Percentiles rank a stretch among this genome's conserved stretches.
phyloP scores from a whole-genome alignment of 345 rosid genomes.

The Eucalyptus cloeziana region DNA sequence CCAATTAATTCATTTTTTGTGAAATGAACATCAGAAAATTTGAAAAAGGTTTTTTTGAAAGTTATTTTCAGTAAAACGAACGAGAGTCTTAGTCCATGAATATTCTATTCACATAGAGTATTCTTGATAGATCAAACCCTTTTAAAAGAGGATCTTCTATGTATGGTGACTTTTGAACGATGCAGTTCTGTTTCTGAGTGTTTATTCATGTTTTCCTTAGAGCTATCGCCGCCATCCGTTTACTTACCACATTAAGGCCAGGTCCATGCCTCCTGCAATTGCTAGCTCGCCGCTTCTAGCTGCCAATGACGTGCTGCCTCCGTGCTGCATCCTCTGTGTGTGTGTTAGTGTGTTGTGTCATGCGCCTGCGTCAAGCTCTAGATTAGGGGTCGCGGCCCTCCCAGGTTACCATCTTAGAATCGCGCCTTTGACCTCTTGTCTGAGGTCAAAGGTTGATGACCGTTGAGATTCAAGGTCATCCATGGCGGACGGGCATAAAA shows the following conservation, averaged over 20 bases:
- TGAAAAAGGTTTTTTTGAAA: no score
- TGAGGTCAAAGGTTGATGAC: neutral
- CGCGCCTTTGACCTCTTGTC: neutral
- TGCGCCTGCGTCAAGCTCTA: neutral
- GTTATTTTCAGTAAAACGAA: no score
- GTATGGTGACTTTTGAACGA: neutral
- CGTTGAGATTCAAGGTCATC: neutral
- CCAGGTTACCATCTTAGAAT: neutral
- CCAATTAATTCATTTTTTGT: no score
- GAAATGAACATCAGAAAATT: no score
- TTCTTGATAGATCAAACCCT: neutral
- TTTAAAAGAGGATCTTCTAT: neutral
- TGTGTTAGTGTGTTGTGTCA: neutral
- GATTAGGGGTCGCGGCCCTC: neutral
- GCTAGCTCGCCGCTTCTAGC: neutral
- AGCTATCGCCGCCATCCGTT: neutral
- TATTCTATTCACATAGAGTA: accelerated
- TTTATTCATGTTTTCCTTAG: neutral
- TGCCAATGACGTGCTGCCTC: neutral
- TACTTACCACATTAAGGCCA: neutral
- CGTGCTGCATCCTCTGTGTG: neutral
- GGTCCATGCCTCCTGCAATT: neutral
- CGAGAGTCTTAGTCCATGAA: accelerated
- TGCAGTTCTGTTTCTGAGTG: neutral
- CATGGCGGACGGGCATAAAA: neutral